Base-by-base conservation (phyloP, 352 stramenopile species). In the Saprolegnia parasitica region DNA sequence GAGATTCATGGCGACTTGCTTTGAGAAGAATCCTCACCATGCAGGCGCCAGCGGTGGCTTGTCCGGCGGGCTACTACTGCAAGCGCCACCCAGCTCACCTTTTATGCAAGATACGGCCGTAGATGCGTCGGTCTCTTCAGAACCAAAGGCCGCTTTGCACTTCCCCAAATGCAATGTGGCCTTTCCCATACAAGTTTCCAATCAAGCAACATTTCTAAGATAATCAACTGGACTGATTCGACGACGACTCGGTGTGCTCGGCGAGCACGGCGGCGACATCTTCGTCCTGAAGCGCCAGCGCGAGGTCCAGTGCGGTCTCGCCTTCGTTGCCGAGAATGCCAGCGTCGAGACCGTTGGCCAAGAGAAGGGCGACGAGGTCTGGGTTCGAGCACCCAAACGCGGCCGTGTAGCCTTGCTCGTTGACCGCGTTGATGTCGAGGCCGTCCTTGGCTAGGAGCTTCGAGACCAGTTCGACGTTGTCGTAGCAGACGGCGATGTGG, bases 401-500 rank as follows among this genome's bases (percentile, higher is more conserved):
- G 58, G 84, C 91, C 52, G 84, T 93, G 72, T 95, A 85, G 18
- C 80, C 82, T 42, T 77, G 84, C 24, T 77, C 67, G 73, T 95
- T 93, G 61, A 77, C 71, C 3, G 77, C 87, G 67, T 90, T 93
- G 54, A 95, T 70, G 23, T 89, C 61, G 65, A 89, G 76, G 42
- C 74, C 65, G 50, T 83, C 74, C 56, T 75, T 79, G 23, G 73
- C 67, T 46, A 87, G 71, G 49, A 95, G 73, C 40, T 90, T 68
- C 68, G 90, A 76, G 26, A 90, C 84, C n/a, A 95, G 81, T 21
- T 89, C 80, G 49, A 89, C 75, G 80, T 90, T 92, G 66, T 92
- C 87, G 61, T 90, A 92, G 80, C 92, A 92, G 18, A 89, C 78
- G 40, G 83, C 84, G 24, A 93, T 80, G 70, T 93, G 86, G 29